A percentile compares a stretch with the other conserved stretches of the same genome.
Evolutionary conservation across 164 flowering plant species (phyloP).

Genomic region (Vitis vinifera): ASM3070453v1 NC_081811.1:28985001-28985500

Average conservation of each 20-base stretch:
- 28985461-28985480: slow-evolving; percentile 3
- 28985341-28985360: slow-evolving; percentile 87
- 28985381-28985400: background rate
- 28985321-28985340: slow-evolving; percentile 81
- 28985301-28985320: slow-evolving; percentile 84
- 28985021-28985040: too few species aligned
- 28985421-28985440: background rate
- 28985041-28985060: too few species aligned
- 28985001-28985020: too few species aligned
- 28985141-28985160: background rate
- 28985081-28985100: background rate
- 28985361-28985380: slow-evolving; percentile 51
- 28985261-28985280: background rate
- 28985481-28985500: slow-evolving; percentile 64
- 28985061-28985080: background rate
- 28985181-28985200: background rate
- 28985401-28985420: background rate
- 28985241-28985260: too few species aligned
- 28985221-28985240: background rate
- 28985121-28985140: background rate
- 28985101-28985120: background rate
- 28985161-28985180: background rate
- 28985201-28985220: background rate
- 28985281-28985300: slow-evolving; percentile 5
- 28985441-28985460: slow-evolving; percentile 5